These are phyloP conservation scores for Boechera divaricarpa DNA, from an alignment of 345 rosid genomes.

Conservation along the genomic window DNA sequence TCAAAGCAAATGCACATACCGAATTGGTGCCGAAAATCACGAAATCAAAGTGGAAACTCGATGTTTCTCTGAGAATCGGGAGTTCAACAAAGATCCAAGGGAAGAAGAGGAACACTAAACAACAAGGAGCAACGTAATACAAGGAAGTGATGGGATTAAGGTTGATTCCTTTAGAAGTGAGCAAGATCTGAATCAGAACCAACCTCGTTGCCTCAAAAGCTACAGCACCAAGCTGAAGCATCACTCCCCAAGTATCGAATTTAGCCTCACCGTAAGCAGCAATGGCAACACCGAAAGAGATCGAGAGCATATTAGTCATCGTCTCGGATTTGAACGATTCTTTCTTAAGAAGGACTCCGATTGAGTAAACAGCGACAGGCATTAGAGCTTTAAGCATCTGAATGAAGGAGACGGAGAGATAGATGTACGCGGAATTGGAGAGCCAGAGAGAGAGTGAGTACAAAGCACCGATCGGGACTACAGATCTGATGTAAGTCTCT, in stretches of 20 bases:
- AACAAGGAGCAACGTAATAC: conserved; percentile 90
- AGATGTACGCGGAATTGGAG: conserved; percentile 96
- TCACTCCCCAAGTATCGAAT: conserved; percentile 89
- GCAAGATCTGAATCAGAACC: conserved; percentile 92
- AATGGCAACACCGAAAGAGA: conserved; percentile 86
- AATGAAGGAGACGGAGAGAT: conserved; percentile 92
- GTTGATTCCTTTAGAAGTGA: conserved; percentile 80
- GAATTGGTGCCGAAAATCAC: conserved; percentile 87
- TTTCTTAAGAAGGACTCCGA: conserved; percentile 73
- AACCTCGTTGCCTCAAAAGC: conserved; percentile 91
- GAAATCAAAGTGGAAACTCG: conserved; percentile 93
- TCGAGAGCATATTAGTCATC: conserved; percentile 91
- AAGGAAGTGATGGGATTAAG: conserved; percentile 85
- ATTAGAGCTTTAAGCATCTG: conserved; percentile 97
- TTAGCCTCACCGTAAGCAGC: conserved; percentile 97
- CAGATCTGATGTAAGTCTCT: conserved; percentile 79
- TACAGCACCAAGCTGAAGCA: conserved; percentile 88
- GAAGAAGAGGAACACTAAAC: conserved; percentile 72
- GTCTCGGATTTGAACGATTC: conserved; percentile 72
- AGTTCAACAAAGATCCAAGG: conserved; percentile 95
- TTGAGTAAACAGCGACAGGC: conserved; percentile 98
- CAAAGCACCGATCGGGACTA: conserved; percentile 91
- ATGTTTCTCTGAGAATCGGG: conserved; percentile 69
- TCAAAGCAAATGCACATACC: conserved; percentile 86
- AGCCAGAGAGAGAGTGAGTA: conserved; percentile 94